A percentile compares a stretch with the other conserved stretches of the same genome.
phyloP scores from a whole-genome alignment of 805 yeast species.

The Grigorovia humatica region DNA sequence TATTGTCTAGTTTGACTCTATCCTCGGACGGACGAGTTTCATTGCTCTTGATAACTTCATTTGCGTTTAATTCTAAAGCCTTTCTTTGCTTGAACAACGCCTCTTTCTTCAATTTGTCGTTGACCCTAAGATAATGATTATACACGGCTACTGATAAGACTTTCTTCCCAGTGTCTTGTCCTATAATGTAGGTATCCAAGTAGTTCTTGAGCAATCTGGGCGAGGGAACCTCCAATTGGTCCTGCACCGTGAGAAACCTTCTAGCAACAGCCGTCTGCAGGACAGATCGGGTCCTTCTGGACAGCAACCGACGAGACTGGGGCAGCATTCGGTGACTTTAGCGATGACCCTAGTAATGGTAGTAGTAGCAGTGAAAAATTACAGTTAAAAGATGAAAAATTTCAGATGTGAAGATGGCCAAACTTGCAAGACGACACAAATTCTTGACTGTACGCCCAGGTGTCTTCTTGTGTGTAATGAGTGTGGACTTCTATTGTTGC shows the following conservation, averaged over 20 bases:
- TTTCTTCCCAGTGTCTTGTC: conserved; percentile 46
- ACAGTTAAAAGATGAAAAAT: too few species aligned
- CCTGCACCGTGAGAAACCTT: not conserved
- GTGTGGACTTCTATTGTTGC: conserved; percentile 47
- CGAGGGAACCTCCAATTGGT: conserved; percentile 30
- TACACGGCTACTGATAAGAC: conserved; percentile 53
- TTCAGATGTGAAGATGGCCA: too few species aligned
- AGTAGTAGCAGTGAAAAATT: too few species aligned
- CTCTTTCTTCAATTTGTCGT: conserved; percentile 31
- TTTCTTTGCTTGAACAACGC: conserved; percentile 23
- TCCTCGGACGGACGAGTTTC: not conserved
- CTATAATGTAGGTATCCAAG: conserved; percentile 44
- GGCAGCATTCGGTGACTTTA: not conserved
- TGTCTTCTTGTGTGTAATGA: not conserved
- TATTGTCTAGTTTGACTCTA: conserved; percentile 2
- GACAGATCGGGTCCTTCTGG: not conserved
- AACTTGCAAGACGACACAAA: not conserved
- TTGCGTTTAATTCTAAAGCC: conserved; percentile 19
- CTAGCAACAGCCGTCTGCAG: not conserved
- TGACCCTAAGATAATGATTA: conserved; percentile 43
- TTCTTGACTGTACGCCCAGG: not conserved
- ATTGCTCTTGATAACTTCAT: not conserved
- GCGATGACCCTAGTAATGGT: too few species aligned
- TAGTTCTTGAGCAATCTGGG: conserved; percentile 37
- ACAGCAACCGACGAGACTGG: not conserved